Base-by-base conservation (phyloP, 176 grass and related monocot species). In the Lolium rigidum region DNA sequence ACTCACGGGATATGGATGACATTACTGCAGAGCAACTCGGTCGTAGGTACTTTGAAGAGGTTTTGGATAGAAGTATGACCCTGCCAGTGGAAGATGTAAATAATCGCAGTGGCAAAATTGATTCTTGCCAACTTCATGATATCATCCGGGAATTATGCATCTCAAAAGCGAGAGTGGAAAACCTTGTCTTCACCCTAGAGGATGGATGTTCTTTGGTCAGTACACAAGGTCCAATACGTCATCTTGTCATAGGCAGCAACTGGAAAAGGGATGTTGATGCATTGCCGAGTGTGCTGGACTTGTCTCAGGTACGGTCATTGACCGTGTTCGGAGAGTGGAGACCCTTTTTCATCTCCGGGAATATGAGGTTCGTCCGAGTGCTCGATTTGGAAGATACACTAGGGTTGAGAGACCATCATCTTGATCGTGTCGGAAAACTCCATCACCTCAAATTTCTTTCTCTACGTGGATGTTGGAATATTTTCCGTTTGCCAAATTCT, bases 361-460 rank as follows among this genome's bases (percentile, higher is more conserved):
- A 67, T 25, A 83, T 92, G 86, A 86, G 26, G 17, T 43, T 89
- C 16, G 35, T 92, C 0, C 60, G 56, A 38, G 79, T 92, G 5
- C 16, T 92, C 2, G 86, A 92, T 83, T 35, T 92, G 69, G 63
- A 86, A 73, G 46, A n/a, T 1, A 55, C 48, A 14, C 0, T 0
- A 0, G 4, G 25, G 7, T 5, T 89, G 16, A 0, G 1, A 1
- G 4, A 80, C 15, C 20, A 38, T n/a, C 44, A 86, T 25, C 38
- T 92, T 16, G 22, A 66, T 5, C 7, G 14, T 3, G 47, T 92
- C 0, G n/a, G 8, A n/a, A n/a, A 92, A 28, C 72, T 92, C 9
- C 28, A 54, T 39, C 82, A 78, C 7, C 60, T 89, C 0, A 86
- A 79, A 52, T 80, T 58, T 18, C 38, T 89, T 16, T 87, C 71